Percentiles rank a stretch among this genome's conserved stretches.
These are phyloP conservation scores for Pisolithus microcarpus DNA, from an alignment of 768 basidiomycete species.

Conservation along the genomic window DNA sequence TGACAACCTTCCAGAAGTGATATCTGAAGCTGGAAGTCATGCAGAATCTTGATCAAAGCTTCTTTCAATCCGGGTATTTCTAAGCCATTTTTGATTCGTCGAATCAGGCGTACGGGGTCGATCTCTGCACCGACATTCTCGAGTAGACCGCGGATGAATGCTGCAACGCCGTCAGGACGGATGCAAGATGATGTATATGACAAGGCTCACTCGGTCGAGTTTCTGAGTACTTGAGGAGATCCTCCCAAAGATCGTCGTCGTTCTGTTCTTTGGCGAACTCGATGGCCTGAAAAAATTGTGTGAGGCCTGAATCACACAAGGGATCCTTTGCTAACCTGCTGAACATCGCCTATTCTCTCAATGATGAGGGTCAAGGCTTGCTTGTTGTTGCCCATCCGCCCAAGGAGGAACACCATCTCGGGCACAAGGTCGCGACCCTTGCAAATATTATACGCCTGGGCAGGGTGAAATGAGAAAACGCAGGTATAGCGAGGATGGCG, in stretches of 20 bases:
- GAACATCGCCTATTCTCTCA: slow-evolving; percentile 87
- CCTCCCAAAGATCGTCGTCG: slow-evolving; percentile 97
- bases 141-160: slow-evolving; percentile 89
- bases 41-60: slow-evolving; percentile 92
- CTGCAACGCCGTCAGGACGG: slow-evolving; percentile 30
- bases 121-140: slow-evolving; percentile 97
- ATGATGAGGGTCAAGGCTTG: slow-evolving; percentile 91
- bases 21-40: slow-evolving; percentile 92
- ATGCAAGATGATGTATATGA: neutral
- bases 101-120: slow-evolving; percentile 88
- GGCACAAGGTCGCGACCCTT: slow-evolving; percentile 79
- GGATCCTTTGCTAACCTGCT: slow-evolving; percentile 47
- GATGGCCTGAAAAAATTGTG: slow-evolving; percentile 57
- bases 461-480: neutral
- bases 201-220: slow-evolving; percentile 67
- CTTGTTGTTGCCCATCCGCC: slow-evolving; percentile 97
- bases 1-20: slow-evolving; percentile 91
- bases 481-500: neutral
- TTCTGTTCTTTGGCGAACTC: slow-evolving; percentile 97
- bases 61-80: slow-evolving; percentile 94
- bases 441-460: slow-evolving; percentile 80
- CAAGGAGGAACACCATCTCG: slow-evolving; percentile 97
- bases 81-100: slow-evolving; percentile 90
- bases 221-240: slow-evolving; percentile 89
- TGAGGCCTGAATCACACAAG: neutral